phyloP scores from a whole-genome alignment of 2,329 filamentous ascomycete genomes.

The Beauveria medogensis region DNA sequence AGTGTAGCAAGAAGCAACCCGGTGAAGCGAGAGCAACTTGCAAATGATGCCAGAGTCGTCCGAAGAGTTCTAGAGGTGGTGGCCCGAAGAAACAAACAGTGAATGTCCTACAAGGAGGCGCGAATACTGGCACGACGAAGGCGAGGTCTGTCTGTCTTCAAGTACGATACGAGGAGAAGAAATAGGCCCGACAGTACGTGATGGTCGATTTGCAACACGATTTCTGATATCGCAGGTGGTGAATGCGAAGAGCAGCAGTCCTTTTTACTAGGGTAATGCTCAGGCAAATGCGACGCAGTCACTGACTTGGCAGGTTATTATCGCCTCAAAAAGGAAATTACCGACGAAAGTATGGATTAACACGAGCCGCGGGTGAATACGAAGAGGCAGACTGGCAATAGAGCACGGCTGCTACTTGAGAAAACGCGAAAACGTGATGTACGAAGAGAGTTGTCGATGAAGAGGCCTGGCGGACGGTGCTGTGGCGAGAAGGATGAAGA shows the following conservation, averaged over 20 bases:
- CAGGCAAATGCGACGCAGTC: slow-evolving; percentile 2
- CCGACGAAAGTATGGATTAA: not conserved
- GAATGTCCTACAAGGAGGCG: slow-evolving; percentile 10
- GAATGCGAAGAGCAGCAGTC: not conserved
- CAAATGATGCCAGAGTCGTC: not conserved
- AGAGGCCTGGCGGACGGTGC: not conserved
- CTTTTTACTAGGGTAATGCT: slow-evolving; percentile 5
- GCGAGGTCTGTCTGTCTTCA: slow-evolving; percentile 1
- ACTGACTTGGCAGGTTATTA: slow-evolving; percentile 6
- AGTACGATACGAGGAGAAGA: slow-evolving; percentile 9
- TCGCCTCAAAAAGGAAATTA: not conserved
- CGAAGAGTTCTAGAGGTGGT: not conserved
- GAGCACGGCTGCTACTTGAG: slow-evolving; percentile 2
- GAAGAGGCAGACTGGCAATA: slow-evolving; percentile 4
- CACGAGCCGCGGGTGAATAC: slow-evolving; percentile 9
- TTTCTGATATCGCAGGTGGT: not conserved
- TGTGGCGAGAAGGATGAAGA: not conserved
- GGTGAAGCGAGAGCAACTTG: not conserved
- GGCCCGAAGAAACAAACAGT: slow-evolving; percentile 1
- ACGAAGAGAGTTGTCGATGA: slow-evolving; percentile 1
- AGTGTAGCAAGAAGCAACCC: not conserved
- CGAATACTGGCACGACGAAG: slow-evolving; percentile 6
- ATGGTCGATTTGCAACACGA: not conserved
- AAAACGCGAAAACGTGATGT: not conserved
- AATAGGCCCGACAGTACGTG: slow-evolving; percentile 5